Percentiles rank a stretch among this genome's conserved stretches.
Conservation (phyloP, 2,329 filamentous ascomycete genomes). For the Hypoxylon sp. region DNA sequence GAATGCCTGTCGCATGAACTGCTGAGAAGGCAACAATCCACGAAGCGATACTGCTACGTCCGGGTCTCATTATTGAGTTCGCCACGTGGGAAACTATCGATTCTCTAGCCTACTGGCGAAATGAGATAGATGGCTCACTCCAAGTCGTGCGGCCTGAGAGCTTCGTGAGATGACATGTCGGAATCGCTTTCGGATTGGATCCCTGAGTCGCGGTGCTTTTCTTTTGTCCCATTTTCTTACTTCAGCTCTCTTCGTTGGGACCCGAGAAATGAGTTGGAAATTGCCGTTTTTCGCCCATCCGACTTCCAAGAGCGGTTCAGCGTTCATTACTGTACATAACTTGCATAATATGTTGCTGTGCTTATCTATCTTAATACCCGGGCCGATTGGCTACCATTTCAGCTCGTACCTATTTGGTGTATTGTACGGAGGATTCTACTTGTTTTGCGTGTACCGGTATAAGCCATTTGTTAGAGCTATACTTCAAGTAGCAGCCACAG, state of each 20-base stretch:
- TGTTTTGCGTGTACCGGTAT: neutral
- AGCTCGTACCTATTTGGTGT: too few relatives aligned
- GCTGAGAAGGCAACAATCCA: too few relatives aligned
- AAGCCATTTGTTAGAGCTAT: neutral
- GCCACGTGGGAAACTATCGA: conserved; percentile 2
- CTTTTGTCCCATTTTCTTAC: neutral
- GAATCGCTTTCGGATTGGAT: neutral
- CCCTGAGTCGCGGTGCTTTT: neutral
- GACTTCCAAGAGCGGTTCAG: too few relatives aligned
- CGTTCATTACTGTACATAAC: too few relatives aligned
- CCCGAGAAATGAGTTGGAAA: too few relatives aligned
- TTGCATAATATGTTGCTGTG: too few relatives aligned
- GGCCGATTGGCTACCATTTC: conserved; percentile 1
- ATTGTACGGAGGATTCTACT: too few relatives aligned
- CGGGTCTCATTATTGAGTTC: conserved; percentile 21
- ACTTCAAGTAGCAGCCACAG: neutral
- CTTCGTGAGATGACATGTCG: conserved; percentile 17
- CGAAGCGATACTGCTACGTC: conserved; percentile 19
- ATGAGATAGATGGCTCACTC: conserved; percentile 22
- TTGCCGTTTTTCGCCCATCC: too few relatives aligned
- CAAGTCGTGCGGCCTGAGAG: neutral
- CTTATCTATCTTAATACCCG: conserved; percentile 9
- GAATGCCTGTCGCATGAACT: too few relatives aligned
- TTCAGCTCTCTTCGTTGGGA: too few relatives aligned
- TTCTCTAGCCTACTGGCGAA: conserved; percentile 19